Base-by-base conservation (phyloP, 129 eudicot species). In the Deinandra increscens region DNA sequence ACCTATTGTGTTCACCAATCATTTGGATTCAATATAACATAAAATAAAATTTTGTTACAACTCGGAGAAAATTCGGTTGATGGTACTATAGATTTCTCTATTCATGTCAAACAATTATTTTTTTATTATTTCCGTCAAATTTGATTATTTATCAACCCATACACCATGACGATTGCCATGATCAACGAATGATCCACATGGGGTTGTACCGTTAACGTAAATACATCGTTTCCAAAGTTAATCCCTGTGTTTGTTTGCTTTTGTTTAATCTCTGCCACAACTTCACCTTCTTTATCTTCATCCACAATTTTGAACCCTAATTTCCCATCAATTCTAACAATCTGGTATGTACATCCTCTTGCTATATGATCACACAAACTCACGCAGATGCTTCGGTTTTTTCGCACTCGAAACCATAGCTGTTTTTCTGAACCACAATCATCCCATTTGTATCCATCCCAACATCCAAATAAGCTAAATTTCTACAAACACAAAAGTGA, bases 141-240 rank as follows among this genome's bases (percentile, higher is more conserved):
- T 61, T 74, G 74, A 50, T 81, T 62, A 45, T 76, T 68, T 61
- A 85, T 78, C 55, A 85, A 75, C 23, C 86, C 91, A 65, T 71
- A 72, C 33, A 82, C 87, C 23, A 78, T 76, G 20, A 88, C 85
- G 22, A 88, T 80, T 29, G 85, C 96, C 87, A 88, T 75, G 43
- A 88, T 55, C 1, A 85, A 69, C 1, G 86, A 81, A 1, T 81
- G 85, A 62, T 88, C 91, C 1, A 73, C 7, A 31, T 77, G 68
- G 0, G 89, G 84, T 72, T 88, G 86, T 60, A 85, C 84, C n/a
- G 42, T 71, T 60, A 86, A 66, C 13, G 89, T 83, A 71, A 85
- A 74, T 51, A 88, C 96, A 79, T 88, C 96, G 12, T 81, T 81
- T 59, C 92, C 96, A 12, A 85, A 62, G 13, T 55, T n/a, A 50